Base-by-base conservation (phyloP, 2,329 filamentous ascomycete genomes). In the Phyllosticta paracitricarpa region DNA sequence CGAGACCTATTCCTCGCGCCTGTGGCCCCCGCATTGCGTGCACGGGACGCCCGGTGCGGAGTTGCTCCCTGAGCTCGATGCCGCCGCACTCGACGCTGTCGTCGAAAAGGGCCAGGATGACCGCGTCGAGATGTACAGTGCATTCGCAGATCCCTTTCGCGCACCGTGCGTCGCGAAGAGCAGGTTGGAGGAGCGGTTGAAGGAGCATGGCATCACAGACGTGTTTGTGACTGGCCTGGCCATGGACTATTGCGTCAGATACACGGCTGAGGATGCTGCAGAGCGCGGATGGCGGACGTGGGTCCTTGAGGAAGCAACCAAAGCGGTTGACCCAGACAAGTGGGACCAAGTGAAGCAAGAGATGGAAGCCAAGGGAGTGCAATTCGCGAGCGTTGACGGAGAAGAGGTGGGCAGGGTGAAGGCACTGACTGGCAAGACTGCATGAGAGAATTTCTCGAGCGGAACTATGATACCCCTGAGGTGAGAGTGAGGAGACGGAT, bases 1-100 rank as follows among this genome's bases (percentile, higher is more conserved):
- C 8, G 84, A 89, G 71, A 80, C 77, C 25, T 87, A 91, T 76
- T 73, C 78, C 51, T 86, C 87, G 60, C 80, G 84, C 51, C 81
- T 99, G 9, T 99, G 94, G 94, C 94, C 94, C 0, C 83, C 84
- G 24, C 94, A 99, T 77, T 97, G 94, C 76, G 82, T 97, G 8
- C 87, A 90, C 69, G 79, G 79, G 54, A 89, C 89, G 0, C 73
- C 78, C 0, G 94, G 94, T 10, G 86, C 89, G 0, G 81, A 84
- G 57, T 78, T 97, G 24, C 80, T 94, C 6, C 82, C 86, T 0
- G 91, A 91, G 70, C 80, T 97, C 1, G 40, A 30, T 25, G 19
- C 14, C 10, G 40, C 25, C 14, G 14, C 19, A n/a, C 9, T 62
- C 28, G 78, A 90, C 57, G 63, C 70, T 14, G 77, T 91, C 28